Evolutionary conservation across 1,139 yeast genomes (phyloP), one percentile per base, ranked within the genome.

Genomic region (Geotrichum fermentans): DNA sequence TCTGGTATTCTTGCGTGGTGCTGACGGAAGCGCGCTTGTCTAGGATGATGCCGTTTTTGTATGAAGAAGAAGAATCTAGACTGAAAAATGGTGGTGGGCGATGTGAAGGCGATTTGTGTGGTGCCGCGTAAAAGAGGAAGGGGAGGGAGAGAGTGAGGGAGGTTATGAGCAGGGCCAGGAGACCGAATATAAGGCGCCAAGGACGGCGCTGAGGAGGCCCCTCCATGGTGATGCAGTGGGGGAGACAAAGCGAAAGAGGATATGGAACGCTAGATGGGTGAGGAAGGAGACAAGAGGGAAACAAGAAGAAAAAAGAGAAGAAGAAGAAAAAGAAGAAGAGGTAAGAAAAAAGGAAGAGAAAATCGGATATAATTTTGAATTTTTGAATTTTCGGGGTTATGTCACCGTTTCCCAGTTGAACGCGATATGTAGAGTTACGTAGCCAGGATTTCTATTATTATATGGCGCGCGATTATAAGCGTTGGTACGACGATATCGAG

Each of bases 171-270:
- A 18, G 3, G 36, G 14, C 28, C 14, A 24, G 39, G 20, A 24
- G 45, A n/a, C n/a, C 32, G 21, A 28, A 17, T 26, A 17, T 7
- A 14, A 36, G 16, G 26, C 10, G 35, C 26, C 36, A 28, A 4
- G 36, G 14, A 14, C 36, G 8, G 36, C 34, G 34, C 14, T 13
- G 24, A 40, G 43, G 43, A 20, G 43, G 17, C 20, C 17, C 36
- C 20, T 33, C 36, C 36, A 33, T 33, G 36, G 20, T 16, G 28
- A 24, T 6, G 28, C 28, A 24, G 28, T 10, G 8, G 8, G 6
- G 10, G 28, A 24, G 28, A 24, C 28, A 10, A 24, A 10, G 17
- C n/a, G n/a, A n/a, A n/a, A 22, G 41, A 4, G 17, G 4, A n/a
- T 37, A 24, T 24, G 28, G 28, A 6, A 29, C 17, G 30, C 18